Evolutionary conservation across 2,329 filamentous ascomycete genomes (phyloP), one percentile per base, ranked within the genome.

Genomic region (Fusarium citri): DNA sequence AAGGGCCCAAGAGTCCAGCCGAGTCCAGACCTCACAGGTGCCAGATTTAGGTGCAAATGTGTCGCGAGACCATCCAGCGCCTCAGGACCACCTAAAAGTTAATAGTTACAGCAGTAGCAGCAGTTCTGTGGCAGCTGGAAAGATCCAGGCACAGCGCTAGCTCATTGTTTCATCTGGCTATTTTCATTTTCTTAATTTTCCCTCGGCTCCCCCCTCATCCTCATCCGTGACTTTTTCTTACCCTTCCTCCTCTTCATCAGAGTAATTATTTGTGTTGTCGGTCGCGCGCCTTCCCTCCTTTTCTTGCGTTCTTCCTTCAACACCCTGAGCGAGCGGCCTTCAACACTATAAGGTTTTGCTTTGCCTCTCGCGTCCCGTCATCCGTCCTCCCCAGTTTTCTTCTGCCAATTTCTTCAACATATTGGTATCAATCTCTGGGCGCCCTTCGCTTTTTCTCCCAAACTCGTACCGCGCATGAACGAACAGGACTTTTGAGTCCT

Each of bases 331-430:
- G 61, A 66, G 47, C 42, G 61, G 53, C 50, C 53, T 56, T 26
- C 9, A 8, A 7, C 14, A 8, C 48, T n/a, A 26, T 43, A 28
- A 42, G 49, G 43, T 31, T 56, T 49, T 37, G 53, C 53, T 34
- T 56, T 37, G 30, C 23, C 34, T 18, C 63, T 18, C 63, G 53
- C 46, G 54, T 41, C 12, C 28, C 37, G 25, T 37, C 50, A 60
- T 18, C 31, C 8, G 15, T 15, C 64, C 20, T 8, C 20, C 16
- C 43, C 26, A 54, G 61, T 64, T 51, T 30, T 30, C 28, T 16
- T 51, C n/a, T 66, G 47, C 56, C 51, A 45, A 18, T n/a, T 8
- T 23, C 30, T 66, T 67, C 64, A 67, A 67, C 54, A 56, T 20
- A 40, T 41, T 53, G 49, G 49, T 37, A 30, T 30, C 28, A 37